phyloP scores from a whole-genome alignment of 768 basidiomycete genomes.

The Suillus clintonianus region DNA sequence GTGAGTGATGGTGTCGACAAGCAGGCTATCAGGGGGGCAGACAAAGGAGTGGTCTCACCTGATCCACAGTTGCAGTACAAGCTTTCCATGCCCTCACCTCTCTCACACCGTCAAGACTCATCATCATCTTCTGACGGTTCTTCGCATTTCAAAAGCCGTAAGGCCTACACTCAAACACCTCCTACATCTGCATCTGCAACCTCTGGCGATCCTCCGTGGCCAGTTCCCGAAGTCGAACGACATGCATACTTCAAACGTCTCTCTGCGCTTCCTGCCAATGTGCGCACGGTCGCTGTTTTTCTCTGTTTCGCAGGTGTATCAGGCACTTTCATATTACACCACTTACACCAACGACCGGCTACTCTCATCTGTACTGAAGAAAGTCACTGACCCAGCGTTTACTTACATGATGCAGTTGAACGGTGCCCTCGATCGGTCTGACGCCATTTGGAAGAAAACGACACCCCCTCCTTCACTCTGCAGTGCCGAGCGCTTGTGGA shows the following conservation, averaged over 20 bases:
- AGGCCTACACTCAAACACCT: slow-evolving; percentile 30
- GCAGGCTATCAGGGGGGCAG: slow-evolving; percentile 27
- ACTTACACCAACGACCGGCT: slow-evolving; percentile 82
- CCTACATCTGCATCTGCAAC: slow-evolving; percentile 42
- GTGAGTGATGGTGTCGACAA: slow-evolving; percentile 33
- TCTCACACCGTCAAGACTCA: slow-evolving; percentile 49
- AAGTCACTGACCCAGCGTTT: slow-evolving; percentile 85
- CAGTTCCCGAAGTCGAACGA: slow-evolving; percentile 69
- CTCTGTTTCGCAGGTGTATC: slow-evolving; percentile 87
- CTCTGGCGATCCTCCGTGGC: slow-evolving; percentile 33
- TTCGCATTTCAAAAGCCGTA: slow-evolving; percentile 22
- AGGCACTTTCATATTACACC: slow-evolving; percentile 85
- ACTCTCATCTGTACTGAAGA: slow-evolving; percentile 74
- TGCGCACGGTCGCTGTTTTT: slow-evolving; percentile 92
- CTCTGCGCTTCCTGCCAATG: slow-evolving; percentile 68
- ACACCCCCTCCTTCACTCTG: slow-evolving; percentile 74
- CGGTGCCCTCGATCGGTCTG: slow-evolving; percentile 88
- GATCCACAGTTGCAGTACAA: slow-evolving; percentile 24
- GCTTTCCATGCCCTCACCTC: slow-evolving; percentile 39
- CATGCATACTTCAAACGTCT: slow-evolving; percentile 95
- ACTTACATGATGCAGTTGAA: slow-evolving; percentile 82
- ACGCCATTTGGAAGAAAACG: slow-evolving; percentile 69
- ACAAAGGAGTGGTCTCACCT: not conserved
- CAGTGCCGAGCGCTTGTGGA: slow-evolving; percentile 76
- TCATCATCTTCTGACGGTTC: slow-evolving; percentile 40